phyloP scores from a whole-genome alignment of 805 yeast genomes.

The Pichia ethanolica region DNA sequence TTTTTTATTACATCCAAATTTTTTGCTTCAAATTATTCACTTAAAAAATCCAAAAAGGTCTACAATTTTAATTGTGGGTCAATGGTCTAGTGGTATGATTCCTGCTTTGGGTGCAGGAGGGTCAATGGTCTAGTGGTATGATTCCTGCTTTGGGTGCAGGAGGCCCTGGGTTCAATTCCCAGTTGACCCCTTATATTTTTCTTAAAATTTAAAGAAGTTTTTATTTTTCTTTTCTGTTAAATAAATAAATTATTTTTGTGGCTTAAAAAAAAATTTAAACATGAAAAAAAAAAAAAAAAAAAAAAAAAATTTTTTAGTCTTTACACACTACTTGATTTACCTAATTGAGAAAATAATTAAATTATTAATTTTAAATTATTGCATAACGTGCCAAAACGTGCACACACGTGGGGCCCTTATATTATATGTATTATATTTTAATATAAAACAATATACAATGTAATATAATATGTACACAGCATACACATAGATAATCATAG shows the following conservation, averaged over 20 bases:
- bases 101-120: constrained; percentile 52
- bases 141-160: constrained; percentile 51
- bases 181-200: constrained; percentile 24
- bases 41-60: too few species aligned
- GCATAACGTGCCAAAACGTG: neutral
- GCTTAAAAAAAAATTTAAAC: neutral
- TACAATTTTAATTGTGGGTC: constrained; percentile 10
- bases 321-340: neutral
- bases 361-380: too few species aligned
- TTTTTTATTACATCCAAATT: too few species aligned
- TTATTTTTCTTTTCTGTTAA: constrained; percentile 7
- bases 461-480: neutral
- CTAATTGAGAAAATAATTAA: neutral
- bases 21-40: too few species aligned
- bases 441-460: neutral
- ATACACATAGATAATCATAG: too few species aligned
- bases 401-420: neutral
- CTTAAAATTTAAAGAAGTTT: neutral
- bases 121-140: constrained; percentile 48
- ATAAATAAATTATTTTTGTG: neutral
- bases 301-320: too few species aligned
- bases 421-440: neutral
- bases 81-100: constrained; percentile 52
- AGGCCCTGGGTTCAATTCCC: constrained; percentile 53
- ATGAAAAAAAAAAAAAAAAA: too few species aligned